Base-by-base conservation (phyloP, 331 rosid genomes). In the Acacia pycnantha region DNA sequence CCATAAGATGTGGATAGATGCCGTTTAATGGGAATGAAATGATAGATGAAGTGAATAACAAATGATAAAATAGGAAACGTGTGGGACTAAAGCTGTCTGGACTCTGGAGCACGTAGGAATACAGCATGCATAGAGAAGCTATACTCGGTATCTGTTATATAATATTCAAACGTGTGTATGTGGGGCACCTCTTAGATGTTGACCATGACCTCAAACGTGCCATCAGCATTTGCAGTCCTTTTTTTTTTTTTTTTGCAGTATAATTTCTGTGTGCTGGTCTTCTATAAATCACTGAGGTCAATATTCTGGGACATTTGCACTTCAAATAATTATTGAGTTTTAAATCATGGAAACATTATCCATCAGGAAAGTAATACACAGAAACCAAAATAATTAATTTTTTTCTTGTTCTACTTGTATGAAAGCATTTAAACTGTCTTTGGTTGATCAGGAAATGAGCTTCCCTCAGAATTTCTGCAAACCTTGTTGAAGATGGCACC, bases 401-500 rank as follows among this genome's bases (percentile, higher is more conserved):
- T 35, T 29, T 43, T 77, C 26, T 64, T 15, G 16, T 84, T 84
- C 35, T 56, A 27, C 74, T 22, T 75, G 65, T 35, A 27, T 74
- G 37, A 84, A 77, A 72, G 26, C 48, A 76, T 82, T 61, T 33
- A 76, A 88, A 35, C 16, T 70, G 21, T 77, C 44, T 82, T 81
- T 70, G 61, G 74, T 56, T 88, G 70, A 82, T 82, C 90, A 96
- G 99, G 98, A 82, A 90, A 90, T 68, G 99, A 94, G 88, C 97
- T 96, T 73, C 97, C 98, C 24, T 18, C 90, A 13, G 99, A 96
- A 83, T 88, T 96, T 76, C 66, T 96, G 59, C 89, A 92, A 47
- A 89, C 89, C 40, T 78, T 96, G 82, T 43, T 96, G 86, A 94
- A 90, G 90, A 94, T 96, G 98, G 90, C 94, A 68, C 99, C 99